Percentiles rank a stretch among this genome's conserved stretches.
These are phyloP conservation scores for Rhazya stricta DNA, from an alignment of 257 asterid species.

Conservation along the genomic window DNA sequence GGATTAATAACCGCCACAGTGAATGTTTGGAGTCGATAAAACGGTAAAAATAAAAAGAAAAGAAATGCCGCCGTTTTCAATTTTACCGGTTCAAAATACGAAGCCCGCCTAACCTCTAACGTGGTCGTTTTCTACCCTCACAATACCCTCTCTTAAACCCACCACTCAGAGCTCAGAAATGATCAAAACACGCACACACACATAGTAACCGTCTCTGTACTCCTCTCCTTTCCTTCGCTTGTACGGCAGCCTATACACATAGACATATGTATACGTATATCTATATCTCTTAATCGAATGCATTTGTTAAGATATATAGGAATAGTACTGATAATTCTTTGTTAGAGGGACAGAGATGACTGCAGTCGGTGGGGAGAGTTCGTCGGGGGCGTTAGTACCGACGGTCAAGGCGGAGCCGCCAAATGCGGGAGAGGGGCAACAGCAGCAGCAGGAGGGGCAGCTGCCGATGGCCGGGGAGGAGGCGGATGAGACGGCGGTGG, in stretches of 20 bases:
- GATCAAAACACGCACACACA: slow-evolving; percentile 9
- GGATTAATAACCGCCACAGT: background rate
- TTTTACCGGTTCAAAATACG: background rate
- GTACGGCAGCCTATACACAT: slow-evolving; percentile 2
- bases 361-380: slow-evolving; percentile 23
- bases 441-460: slow-evolving; percentile 1
- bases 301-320: background rate
- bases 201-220: slow-evolving; percentile 16
- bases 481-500: slow-evolving; percentile 33
- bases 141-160: slow-evolving; percentile 22
- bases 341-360: background rate
- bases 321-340: background rate
- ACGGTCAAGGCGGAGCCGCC: slow-evolving; percentile 40
- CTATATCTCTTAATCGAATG: background rate
- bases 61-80: background rate
- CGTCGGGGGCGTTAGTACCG: slow-evolving; percentile 58
- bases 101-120: slow-evolving; percentile 41
- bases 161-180: slow-evolving; percentile 1
- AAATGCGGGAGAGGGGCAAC: slow-evolving; percentile 23
- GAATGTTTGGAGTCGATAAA: background rate
- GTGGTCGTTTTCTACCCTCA: slow-evolving; percentile 74
- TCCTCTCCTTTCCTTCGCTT: slow-evolving; percentile 19
- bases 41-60: background rate
- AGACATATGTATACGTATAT: background rate
- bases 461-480: slow-evolving; percentile 16